Conservation (phyloP, 768 basidiomycete genomes). For the Sporobolomyces roseus region DNA sequence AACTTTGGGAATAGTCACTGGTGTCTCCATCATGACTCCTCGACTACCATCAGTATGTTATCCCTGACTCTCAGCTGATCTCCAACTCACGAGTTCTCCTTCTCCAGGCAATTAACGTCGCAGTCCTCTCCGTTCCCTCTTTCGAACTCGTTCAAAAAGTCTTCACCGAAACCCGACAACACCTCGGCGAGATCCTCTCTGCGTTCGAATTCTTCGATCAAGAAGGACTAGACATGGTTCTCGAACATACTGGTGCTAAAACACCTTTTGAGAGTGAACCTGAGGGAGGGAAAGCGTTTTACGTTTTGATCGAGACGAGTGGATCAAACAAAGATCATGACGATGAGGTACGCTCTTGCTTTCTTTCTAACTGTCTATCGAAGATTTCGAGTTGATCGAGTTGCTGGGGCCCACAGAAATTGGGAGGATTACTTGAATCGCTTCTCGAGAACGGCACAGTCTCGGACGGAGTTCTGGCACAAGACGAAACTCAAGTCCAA, state of each 20-base stretch:
- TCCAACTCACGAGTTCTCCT: not conserved
- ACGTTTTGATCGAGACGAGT: conserved; percentile 86
- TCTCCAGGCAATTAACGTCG: conserved; percentile 71
- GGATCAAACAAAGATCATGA: conserved; percentile 90
- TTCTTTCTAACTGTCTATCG: not conserved
- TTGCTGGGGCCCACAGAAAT: conserved; percentile 67
- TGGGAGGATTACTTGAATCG: conserved; percentile 69
- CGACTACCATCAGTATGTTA: conserved; percentile 55
- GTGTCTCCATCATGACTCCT: conserved; percentile 89
- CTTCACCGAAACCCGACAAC: conserved; percentile 71
- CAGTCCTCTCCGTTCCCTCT: conserved; percentile 80
- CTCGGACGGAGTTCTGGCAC: conserved; percentile 84
- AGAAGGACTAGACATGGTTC: conserved; percentile 71
- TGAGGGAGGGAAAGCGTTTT: conserved; percentile 74
- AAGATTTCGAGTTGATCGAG: too few relatives aligned
- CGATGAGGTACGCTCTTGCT: conserved; percentile 62
- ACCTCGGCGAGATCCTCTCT: conserved; percentile 89
- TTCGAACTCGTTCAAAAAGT: conserved; percentile 83
- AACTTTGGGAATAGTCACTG: conserved; percentile 91
- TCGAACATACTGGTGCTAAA: conserved; percentile 62
- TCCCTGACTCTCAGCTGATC: not conserved
- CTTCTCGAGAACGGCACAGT: conserved; percentile 71
- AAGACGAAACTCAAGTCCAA: conserved; percentile 81
- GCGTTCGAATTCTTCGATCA: conserved; percentile 96
- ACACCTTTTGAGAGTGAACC: conserved; percentile 70